Base-by-base conservation (phyloP, 805 yeast species). In the Zygotorulaspora florentina region DNA sequence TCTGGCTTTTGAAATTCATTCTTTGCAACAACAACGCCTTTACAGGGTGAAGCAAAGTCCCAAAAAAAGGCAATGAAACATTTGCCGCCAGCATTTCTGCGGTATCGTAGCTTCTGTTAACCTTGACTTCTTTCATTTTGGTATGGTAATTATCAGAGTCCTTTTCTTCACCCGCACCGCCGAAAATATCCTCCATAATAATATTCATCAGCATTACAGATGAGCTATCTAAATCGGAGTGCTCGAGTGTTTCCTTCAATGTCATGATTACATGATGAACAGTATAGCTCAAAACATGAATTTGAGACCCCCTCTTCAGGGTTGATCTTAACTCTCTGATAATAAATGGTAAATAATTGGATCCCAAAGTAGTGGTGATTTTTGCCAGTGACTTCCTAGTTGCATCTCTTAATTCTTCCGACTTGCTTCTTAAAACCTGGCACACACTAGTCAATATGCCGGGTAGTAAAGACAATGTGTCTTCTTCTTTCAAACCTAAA, bases 151-250 rank as follows among this genome's bases (percentile, higher is more conserved):
- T 96, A 50, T 89, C 97, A 4, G 93, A 90, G 53, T 93, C 98
- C 62, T 93, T 91, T 59, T 93, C 98, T 59, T 84, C 85, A 29
- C 96, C 95, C 3, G 96, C 86, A 8, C 83, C 77, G 18, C 99
- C 99, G 65, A 93, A 90, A 3, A 81, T 76, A 59, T 91, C 96
- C 59, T 89, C 96, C 96, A 91, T 91, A 17, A 90, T 73, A 12
- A 88, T 71, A 17, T 79, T 81, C 54, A 83, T 81, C 10, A 90
- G 67, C 44, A 83, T 55, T 2, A 69, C 68, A 3, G 83, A 77
- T 9, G 80, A 73, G 11, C 78, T 82, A 62, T 89, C 93, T 35
- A 91, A 68, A 48, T 87, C 95, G 7, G 96, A 95, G 52, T 78
- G 85, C 0, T 59, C 47, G 35, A 87, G 64, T 1, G 30, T 33